Percentiles rank a stretch among this genome's conserved stretches.
phyloP scores from a whole-genome alignment of 495 filamentous ascomycete genomes.

The Parmelia sp. region DNA sequence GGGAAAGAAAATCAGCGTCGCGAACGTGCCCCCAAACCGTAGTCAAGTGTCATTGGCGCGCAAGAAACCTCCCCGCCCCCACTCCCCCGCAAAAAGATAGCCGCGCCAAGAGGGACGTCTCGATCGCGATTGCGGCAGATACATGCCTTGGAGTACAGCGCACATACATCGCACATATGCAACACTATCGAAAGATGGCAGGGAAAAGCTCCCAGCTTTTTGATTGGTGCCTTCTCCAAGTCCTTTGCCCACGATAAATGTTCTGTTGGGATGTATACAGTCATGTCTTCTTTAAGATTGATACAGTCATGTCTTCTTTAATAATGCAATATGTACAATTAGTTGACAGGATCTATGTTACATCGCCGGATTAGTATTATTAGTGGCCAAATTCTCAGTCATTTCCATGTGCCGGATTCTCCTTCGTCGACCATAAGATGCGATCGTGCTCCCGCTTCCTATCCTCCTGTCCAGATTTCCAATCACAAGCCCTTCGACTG shows the following conservation, averaged over 20 bases:
- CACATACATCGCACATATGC: background rate
- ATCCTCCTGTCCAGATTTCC: background rate
- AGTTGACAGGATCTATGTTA: background rate
- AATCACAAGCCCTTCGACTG: constrained; percentile 27
- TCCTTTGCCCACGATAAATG: too few species aligned
- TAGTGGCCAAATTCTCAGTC: background rate
- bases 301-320: background rate
- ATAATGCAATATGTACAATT: background rate
- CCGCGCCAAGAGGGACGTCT: background rate
- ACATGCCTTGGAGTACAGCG: too few species aligned
- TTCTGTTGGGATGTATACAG: too few species aligned
- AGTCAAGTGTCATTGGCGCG: background rate
- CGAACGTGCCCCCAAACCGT: too few species aligned
- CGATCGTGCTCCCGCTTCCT: background rate
- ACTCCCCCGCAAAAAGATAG: too few species aligned
- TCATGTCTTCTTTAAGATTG: background rate
- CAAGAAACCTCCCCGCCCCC: background rate
- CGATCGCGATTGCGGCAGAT: background rate
- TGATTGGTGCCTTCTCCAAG: background rate
- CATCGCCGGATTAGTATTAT: background rate
- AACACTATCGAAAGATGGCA: background rate
- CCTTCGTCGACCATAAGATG: background rate
- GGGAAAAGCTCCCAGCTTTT: background rate
- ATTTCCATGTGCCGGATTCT: background rate
- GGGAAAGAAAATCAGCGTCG: too few species aligned